Evolutionary conservation across 2,329 filamentous ascomycete genomes (phyloP).

Genomic region (Ilyonectria robusta): DNA sequence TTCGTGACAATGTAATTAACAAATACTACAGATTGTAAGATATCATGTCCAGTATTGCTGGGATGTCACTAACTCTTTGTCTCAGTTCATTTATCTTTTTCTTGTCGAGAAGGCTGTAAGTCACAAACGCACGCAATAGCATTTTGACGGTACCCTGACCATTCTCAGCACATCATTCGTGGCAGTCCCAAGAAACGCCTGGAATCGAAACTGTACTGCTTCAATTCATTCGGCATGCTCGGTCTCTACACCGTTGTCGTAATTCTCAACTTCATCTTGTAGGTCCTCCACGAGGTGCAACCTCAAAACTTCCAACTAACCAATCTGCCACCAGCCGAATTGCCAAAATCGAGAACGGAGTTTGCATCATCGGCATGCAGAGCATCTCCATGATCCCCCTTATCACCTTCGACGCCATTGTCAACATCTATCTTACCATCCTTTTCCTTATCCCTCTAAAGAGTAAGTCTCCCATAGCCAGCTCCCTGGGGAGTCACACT

Average conservation of each 20-base stretch:
- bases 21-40: conserved; percentile 20
- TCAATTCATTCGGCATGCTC: conserved; percentile 72
- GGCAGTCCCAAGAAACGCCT: conserved; percentile 65
- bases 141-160: conserved; percentile 1
- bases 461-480: conserved; percentile 54
- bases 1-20: background rate
- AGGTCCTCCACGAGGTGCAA: conserved; percentile 46
- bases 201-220: conserved; percentile 70
- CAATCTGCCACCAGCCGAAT: conserved; percentile 62
- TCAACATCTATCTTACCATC: conserved; percentile 74
- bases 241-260: conserved; percentile 63
- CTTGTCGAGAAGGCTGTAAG: conserved; percentile 74
- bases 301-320: conserved; percentile 11
- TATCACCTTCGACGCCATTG: conserved; percentile 71
- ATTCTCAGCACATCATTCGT: conserved; percentile 68
- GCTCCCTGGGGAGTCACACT: background rate
- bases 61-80: background rate
- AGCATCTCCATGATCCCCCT: conserved; percentile 72
- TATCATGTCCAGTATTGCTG: background rate
- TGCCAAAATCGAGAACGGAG: conserved; percentile 66
- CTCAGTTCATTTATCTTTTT: conserved; percentile 73
- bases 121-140: conserved; percentile 12
- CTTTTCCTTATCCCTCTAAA: conserved; percentile 74
- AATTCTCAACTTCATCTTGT: conserved; percentile 74
- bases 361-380: conserved; percentile 75